Percentiles rank a stretch among this genome's conserved stretches.
Conservation (phyloP, 108 stramenopile genomes). For the Fragilaria crotonensis region DNA sequence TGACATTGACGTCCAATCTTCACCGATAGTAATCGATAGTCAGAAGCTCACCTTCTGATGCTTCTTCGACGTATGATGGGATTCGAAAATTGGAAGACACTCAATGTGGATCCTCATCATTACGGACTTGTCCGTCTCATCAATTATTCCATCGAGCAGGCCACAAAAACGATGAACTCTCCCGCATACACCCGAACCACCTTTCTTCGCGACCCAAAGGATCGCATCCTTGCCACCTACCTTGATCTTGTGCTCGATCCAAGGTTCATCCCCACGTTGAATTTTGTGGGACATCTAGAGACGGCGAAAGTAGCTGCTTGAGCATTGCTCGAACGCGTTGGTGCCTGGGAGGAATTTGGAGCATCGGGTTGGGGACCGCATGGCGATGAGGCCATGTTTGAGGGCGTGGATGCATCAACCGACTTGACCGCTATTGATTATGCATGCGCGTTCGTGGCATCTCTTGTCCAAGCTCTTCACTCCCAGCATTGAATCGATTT, state of each 20-base stretch:
- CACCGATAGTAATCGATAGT: background rate
- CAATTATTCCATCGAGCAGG: too few species aligned
- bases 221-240: too few species aligned
- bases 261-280: too few species aligned
- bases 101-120: background rate
- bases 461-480: too few species aligned
- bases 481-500: too few species aligned
- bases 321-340: conserved; percentile 11
- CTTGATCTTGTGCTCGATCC: too few species aligned
- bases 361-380: conserved; percentile 30
- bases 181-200: background rate
- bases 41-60: background rate
- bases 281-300: conserved; percentile 33
- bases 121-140: background rate
- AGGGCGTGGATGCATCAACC: background rate
- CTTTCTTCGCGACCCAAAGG: too few species aligned
- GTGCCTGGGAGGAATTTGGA: conserved; percentile 33
- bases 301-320: conserved; percentile 11
- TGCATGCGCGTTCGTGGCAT: too few species aligned
- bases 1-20: too few species aligned
- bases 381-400: conserved; percentile 30
- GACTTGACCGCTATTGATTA: too few species aligned
- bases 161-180: background rate
- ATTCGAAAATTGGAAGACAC: background rate
- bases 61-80: background rate